Evolutionary conservation across 208 protist species (phyloP), one percentile per base, ranked within the genome.

Genomic region (Trypanosoma mega): DNA sequence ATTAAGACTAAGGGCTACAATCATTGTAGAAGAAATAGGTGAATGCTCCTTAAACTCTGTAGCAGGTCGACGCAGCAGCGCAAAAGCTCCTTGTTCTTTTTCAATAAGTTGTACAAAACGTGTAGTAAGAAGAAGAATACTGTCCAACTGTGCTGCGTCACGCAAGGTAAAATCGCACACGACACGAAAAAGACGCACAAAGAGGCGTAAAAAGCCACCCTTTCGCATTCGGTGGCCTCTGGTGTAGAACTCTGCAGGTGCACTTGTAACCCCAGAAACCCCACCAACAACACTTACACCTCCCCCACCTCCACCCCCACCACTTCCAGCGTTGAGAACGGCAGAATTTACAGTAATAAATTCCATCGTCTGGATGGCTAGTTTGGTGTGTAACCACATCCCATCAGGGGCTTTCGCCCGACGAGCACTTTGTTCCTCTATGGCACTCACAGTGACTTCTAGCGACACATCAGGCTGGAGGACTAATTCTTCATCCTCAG

Each of bases 151-250:
- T 0, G 30, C 20, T 1, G 34, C 53, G 27, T 72, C 62, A 27
- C 78, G 59, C 34, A 93, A 74, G 18, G 80, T 90, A 61, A 96
- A 80, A 45, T 54, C 62, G 68, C 76, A 83, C 1, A 76, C 56
- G 16, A 82, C 72, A n/a, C 78, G 76, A 30, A 96, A 56, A 29
- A 96, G 76, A 6, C 90, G 79, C 16, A 69, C 70, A 78, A 93
- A 92, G n/a, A 96, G 46, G 8, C 90, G 80, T 33, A 86, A 49
- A 71, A 88, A 81, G 23, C 85, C 90, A 9, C 89, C 89, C 34
- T 72, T 82, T 9, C 55, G 66, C 44, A 46, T 18, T 27, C 36
- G 57, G 27, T 34, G 50, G 62, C 57, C 68, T 21, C 43, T 44
- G 33, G 18, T 4, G 23, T 27, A 16, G 12, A 43, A 48, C 29